These are phyloP conservation scores for Penicillium egyptiacum DNA, from an alignment of 495 filamentous ascomycete genomes.

Conservation along the genomic window DNA sequence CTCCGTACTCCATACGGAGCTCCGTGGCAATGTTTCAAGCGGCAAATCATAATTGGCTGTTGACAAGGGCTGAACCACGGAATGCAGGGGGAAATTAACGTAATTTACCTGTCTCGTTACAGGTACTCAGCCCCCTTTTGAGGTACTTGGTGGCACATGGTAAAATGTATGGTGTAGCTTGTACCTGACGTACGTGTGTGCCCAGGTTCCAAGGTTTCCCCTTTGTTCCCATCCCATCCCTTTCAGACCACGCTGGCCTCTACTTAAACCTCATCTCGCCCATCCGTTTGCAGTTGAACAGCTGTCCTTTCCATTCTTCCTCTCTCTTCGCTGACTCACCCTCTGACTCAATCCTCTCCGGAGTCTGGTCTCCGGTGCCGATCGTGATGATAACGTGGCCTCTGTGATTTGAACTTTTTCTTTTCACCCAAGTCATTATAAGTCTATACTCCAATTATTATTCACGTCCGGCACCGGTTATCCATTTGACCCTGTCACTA, in stretches of 20 bases:
- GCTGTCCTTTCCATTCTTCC: slow-evolving; percentile 37
- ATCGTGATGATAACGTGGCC: slow-evolving; percentile 45
- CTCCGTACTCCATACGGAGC: no score
- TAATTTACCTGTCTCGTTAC: slow-evolving; percentile 11
- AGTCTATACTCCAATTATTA: slow-evolving; percentile 9
- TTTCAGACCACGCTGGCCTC: slow-evolving; percentile 49
- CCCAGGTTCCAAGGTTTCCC: slow-evolving; percentile 1
- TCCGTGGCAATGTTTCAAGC: neutral
- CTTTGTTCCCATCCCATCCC: slow-evolving; percentile 8
- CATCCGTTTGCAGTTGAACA: slow-evolving; percentile 22
- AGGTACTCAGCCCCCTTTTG: neutral
- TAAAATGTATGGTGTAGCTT: slow-evolving; percentile 13
- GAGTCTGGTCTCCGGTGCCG: slow-evolving; percentile 29
- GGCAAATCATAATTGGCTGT: slow-evolving; percentile 3
- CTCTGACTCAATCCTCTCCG: slow-evolving; percentile 11
- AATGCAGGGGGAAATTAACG: slow-evolving; percentile 23
- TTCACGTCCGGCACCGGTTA: slow-evolving; percentile 25
- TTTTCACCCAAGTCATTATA: slow-evolving; percentile 8
- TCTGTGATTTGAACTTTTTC: slow-evolving; percentile 12
- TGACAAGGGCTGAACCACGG: slow-evolving; percentile 13
- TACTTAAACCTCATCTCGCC: slow-evolving; percentile 36
- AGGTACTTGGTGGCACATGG: slow-evolving; percentile 3
- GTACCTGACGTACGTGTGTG: slow-evolving; percentile 4
- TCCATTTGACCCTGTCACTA: slow-evolving; percentile 24
- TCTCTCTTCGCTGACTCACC: slow-evolving; percentile 27